Conservation (phyloP, 2,329 filamentous ascomycete species). For the Coleophoma cylindrospora region DNA sequence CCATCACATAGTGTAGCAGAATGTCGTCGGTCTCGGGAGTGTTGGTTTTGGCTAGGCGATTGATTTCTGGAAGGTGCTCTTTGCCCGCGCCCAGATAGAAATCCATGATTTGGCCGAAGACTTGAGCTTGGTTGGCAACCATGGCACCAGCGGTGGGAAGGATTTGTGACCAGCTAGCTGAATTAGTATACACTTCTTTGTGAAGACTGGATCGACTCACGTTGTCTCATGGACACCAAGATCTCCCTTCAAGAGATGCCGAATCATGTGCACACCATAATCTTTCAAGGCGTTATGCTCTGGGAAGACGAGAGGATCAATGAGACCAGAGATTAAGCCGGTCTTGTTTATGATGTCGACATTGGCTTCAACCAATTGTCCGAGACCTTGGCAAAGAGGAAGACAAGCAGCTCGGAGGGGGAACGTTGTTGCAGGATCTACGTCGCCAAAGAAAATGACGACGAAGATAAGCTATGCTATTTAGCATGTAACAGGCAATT, state of each 20-base stretch:
- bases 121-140: slow-evolving; percentile 66
- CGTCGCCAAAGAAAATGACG: slow-evolving; percentile 51
- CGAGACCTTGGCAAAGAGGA: slow-evolving; percentile 54
- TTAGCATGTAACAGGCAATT: no score
- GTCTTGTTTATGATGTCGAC: slow-evolving; percentile 51
- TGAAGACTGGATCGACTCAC: slow-evolving; percentile 14
- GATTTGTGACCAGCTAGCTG: no score
- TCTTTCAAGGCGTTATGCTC: slow-evolving; percentile 48
- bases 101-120: slow-evolving; percentile 69
- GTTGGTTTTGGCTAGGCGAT: slow-evolving; percentile 50
- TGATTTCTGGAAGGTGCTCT: slow-evolving; percentile 53
- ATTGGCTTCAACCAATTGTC: slow-evolving; percentile 56
- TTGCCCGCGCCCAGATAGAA: slow-evolving; percentile 61
- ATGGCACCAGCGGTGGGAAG: slow-evolving; percentile 58
- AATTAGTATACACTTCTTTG: no score
- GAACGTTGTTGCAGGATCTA: slow-evolving; percentile 63
- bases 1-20: slow-evolving; percentile 63
- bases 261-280: slow-evolving; percentile 63
- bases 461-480: slow-evolving; percentile 48
- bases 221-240: slow-evolving; percentile 61
- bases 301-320: slow-evolving; percentile 33
- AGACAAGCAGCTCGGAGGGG: slow-evolving; percentile 53
- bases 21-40: slow-evolving; percentile 53
- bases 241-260: slow-evolving; percentile 58
- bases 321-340: slow-evolving; percentile 48